These are phyloP conservation scores for Bimuria novae-zelandiae DNA, from an alignment of 2,329 filamentous ascomycete genomes.

Conservation along the genomic window DNA sequence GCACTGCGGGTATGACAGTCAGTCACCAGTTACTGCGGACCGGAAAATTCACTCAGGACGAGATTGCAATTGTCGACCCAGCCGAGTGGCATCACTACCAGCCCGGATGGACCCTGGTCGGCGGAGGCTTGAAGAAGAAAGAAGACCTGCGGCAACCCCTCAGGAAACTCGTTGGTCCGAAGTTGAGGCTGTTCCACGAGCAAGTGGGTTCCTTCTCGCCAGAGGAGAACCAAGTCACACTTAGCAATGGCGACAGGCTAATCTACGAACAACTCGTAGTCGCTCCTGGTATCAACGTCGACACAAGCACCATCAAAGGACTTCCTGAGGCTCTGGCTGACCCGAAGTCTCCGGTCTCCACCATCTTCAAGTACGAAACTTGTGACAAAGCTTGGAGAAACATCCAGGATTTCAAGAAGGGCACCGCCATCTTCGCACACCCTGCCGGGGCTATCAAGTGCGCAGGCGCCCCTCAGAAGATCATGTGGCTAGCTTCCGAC, in stretches of 20 bases:
- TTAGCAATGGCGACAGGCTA: constrained; percentile 60
- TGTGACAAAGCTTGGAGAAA: constrained; percentile 45
- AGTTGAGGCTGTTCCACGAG: constrained; percentile 64
- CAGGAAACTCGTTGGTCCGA: constrained; percentile 59
- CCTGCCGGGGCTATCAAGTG: constrained; percentile 48
- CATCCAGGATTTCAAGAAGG: constrained; percentile 39
- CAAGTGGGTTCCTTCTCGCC: constrained; percentile 58
- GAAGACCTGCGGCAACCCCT: constrained; percentile 61
- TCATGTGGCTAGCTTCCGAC: constrained; percentile 50
- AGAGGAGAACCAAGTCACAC: constrained; percentile 60
- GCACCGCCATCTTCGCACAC: constrained; percentile 46
- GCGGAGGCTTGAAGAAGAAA: constrained; percentile 67
- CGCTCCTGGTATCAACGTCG: constrained; percentile 52
- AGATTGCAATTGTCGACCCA: constrained; percentile 69
- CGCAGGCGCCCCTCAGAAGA: constrained; percentile 47
- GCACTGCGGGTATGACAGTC: constrained; percentile 67
- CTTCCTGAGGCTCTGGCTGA: constrained; percentile 44
- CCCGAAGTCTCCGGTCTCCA: constrained; percentile 40
- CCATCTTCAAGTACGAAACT: constrained; percentile 45
- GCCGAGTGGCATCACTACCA: constrained; percentile 69
- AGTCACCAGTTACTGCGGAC: constrained; percentile 69
- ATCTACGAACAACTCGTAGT: constrained; percentile 69
- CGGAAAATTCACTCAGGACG: constrained; percentile 60
- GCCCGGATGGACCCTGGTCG: constrained; percentile 71
- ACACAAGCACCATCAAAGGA: constrained; percentile 36